A percentile compares a stretch with the other conserved stretches of the same genome.
Evolutionary conservation across 23 red algal species (phyloP).

Genomic region (Gracilariopsis chorda): DNA sequence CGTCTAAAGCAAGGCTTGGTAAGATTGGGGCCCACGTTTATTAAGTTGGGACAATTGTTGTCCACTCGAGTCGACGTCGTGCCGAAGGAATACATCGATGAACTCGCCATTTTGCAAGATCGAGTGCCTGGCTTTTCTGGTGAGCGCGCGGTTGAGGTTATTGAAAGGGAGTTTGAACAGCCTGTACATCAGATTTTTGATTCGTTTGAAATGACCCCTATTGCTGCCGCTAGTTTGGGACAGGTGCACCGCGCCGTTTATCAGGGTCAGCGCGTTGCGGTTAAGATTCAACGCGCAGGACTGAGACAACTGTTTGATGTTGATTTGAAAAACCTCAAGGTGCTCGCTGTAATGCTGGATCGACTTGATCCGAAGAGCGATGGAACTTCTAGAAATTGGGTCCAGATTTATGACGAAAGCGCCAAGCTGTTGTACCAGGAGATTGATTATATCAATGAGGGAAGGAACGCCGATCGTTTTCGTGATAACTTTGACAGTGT

Average conservation of each 20-base stretch:
- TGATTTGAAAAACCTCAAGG: conserved; percentile 89
- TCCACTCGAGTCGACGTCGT: conserved; percentile 92
- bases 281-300: conserved; percentile 97
- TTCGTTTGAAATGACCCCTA: conserved; percentile 75
- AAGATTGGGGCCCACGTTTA: conserved; percentile 92
- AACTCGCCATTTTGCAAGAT: conserved; percentile 84
- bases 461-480: conserved; percentile 78
- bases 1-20: conserved; percentile 57
- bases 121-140: conserved; percentile 83
- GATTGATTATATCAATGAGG: conserved; percentile 94
- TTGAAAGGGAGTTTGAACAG: conserved; percentile 75
- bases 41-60: conserved; percentile 93
- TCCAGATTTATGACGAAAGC: conserved; percentile 90
- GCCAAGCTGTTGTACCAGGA: conserved; percentile 94
- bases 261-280: conserved; percentile 72
- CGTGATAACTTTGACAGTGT: conserved; percentile 71
- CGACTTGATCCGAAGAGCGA: conserved; percentile 76
- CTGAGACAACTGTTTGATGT: conserved; percentile 90
- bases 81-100: conserved; percentile 80
- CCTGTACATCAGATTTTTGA: conserved; percentile 67
- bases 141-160: conserved; percentile 58
- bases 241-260: conserved; percentile 93
- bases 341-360: conserved; percentile 77
- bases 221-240: conserved; percentile 95
- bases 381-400: conserved; percentile 79